Evolutionary conservation across 2,329 filamentous ascomycete genomes (phyloP), one percentile per base, ranked within the genome.

Genomic region (Penicillium polonicum): DNA sequence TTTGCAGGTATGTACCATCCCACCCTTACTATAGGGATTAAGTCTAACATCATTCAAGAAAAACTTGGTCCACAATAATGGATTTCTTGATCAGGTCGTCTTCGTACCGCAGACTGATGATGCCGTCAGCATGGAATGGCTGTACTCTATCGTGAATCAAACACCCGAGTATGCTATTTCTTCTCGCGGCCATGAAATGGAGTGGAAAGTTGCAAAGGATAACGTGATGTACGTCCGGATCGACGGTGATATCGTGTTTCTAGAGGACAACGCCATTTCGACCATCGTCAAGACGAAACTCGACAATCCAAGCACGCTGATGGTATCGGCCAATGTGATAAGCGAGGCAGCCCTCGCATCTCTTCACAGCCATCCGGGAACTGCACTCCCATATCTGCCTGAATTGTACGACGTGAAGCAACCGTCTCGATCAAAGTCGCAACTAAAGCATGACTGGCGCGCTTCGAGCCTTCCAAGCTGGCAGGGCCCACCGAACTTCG

Each of bases 261-360:
- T 79, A 13, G 75, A 78, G 55, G 74, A 78, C 48, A 70, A 75
- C 52, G 75, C 79, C 25, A 82, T 86, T 48, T 78, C 82, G 2
- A 79, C 81, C 3, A 74, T 86, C 7, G 76, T 84, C 29, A 80
- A 81, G 60, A 82, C 80, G 21, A 81, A 80, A 60, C 68, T 82
- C 48, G 74, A 78, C 4, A 76, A 84, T 33, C 80, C 82, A 8
- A 77, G 83, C 39, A 77, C 78, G 27, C 79, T 78, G 60, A 72
- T 80, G 45, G 79, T 85, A 15, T 82, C 81, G 2, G 82, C 82
- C 49, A 85, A 85, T 60, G 75, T 86, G 23, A 73, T 85, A 61
- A 85, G 85, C 59, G 80, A 83, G 48, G 82, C 82, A 15, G 75
- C 82, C 12, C 78, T 84, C 33, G 77, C 78, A 48, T 79, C 80